Conservation (phyloP, 2,329 filamentous ascomycete genomes). For the Immersiporthe knoxdaviesiana region DNA sequence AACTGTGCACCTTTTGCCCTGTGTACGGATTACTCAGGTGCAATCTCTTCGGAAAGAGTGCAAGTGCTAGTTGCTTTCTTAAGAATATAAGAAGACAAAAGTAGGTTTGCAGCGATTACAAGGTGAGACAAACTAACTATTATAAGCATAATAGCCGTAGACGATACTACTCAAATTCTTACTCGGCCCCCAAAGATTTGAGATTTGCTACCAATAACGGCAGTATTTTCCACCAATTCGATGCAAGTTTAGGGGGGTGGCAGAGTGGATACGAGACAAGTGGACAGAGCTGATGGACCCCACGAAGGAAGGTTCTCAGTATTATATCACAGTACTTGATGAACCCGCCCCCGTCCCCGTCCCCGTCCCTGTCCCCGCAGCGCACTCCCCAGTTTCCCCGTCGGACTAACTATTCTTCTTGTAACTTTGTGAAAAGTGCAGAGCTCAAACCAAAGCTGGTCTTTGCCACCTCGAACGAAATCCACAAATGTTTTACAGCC, state of each 20-base stretch:
- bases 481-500: not conserved
- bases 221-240: no score
- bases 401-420: not conserved
- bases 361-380: not conserved
- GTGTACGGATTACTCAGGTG: no score
- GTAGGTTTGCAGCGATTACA: not conserved
- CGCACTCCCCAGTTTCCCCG: not conserved
- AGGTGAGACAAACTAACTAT: not conserved
- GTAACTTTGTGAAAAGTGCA: slow-evolving; percentile 3
- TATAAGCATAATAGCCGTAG: not conserved
- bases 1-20: no score
- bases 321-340: not conserved
- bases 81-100: no score
- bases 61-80: no score
- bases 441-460: not conserved
- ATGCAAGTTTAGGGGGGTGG: no score
- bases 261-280: not conserved
- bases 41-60: no score
- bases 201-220: no score
- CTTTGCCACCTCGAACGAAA: not conserved
- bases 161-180: not conserved
- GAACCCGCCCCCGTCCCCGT: not conserved
- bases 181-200: no score
- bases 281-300: slow-evolving; percentile 2
- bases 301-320: not conserved